phyloP scores from a whole-genome alignment of 352 stramenopile genomes.

The Phytophthora constricta region DNA sequence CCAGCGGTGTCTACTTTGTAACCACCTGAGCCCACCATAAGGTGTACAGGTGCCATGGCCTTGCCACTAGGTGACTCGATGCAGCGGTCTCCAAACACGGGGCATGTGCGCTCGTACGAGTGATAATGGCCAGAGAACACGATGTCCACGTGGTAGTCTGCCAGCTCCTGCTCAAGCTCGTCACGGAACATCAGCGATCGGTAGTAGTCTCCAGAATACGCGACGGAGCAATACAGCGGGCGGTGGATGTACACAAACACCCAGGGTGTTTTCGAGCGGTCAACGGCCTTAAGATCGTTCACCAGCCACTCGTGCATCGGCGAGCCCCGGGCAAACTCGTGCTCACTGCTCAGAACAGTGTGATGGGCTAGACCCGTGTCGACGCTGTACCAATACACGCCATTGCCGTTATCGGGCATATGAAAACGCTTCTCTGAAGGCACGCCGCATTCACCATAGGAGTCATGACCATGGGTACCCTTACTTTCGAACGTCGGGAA shows the following conservation, averaged over 20 bases:
- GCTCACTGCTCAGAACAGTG: slow-evolving; percentile 58
- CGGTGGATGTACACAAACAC: slow-evolving; percentile 68
- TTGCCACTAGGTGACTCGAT: slow-evolving; percentile 39
- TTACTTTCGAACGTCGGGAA: slow-evolving; percentile 45
- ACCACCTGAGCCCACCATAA: slow-evolving; percentile 61
- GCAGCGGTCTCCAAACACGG: slow-evolving; percentile 59
- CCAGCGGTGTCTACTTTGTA: slow-evolving; percentile 44
- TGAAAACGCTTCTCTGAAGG: slow-evolving; percentile 74
- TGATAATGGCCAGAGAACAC: slow-evolving; percentile 71
- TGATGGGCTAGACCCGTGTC: slow-evolving; percentile 64
- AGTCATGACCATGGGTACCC: slow-evolving; percentile 51
- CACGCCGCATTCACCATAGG: slow-evolving; percentile 88
- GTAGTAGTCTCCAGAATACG: slow-evolving; percentile 46
- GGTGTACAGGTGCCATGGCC: slow-evolving; percentile 56
- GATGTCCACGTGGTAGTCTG: slow-evolving; percentile 58
- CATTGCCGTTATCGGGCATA: slow-evolving; percentile 70
- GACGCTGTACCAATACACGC: slow-evolving; percentile 69
- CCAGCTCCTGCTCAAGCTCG: slow-evolving; percentile 54
- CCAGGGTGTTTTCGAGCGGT: slow-evolving; percentile 65
- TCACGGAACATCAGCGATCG: slow-evolving; percentile 48
- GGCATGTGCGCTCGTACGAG: slow-evolving; percentile 67
- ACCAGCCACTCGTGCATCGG: slow-evolving; percentile 59
- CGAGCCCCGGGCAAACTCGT: slow-evolving; percentile 56
- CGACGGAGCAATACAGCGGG: slow-evolving; percentile 64
- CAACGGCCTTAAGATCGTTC: slow-evolving; percentile 51